Percentiles rank a stretch among this genome's conserved stretches.
phyloP scores from a whole-genome alignment of 139 green algal species.

The Zygnema cylindricum region DNA sequence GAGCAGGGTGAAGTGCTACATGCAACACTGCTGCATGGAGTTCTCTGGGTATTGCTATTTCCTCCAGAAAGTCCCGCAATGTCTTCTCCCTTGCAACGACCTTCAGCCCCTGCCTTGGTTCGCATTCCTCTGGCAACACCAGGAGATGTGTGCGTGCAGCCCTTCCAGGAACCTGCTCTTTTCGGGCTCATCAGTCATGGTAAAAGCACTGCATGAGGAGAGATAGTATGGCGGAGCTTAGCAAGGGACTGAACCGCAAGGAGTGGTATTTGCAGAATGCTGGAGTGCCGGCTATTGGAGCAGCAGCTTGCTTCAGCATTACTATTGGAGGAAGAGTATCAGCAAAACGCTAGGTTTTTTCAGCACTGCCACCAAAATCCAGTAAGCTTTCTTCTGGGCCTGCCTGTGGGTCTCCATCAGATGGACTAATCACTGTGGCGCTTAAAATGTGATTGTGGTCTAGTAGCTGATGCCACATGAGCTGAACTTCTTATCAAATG shows the following conservation, averaged over 20 bases:
- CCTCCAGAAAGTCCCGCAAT: too few relatives aligned
- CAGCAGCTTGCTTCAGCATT: background rate
- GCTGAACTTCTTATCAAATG: too few relatives aligned
- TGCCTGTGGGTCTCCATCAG: too few relatives aligned
- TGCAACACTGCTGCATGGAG: background rate
- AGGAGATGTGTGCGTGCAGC: background rate
- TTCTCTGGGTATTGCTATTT: background rate
- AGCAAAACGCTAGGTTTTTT: background rate
- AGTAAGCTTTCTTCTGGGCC: background rate
- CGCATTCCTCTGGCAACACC: background rate
- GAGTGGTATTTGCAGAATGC: background rate
- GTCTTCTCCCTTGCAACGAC: background rate
- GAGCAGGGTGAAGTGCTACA: background rate
- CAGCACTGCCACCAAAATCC: background rate
- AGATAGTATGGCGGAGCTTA: too few relatives aligned
- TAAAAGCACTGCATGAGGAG: too few relatives aligned
- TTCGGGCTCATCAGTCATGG: too few relatives aligned
- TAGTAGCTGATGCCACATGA: too few relatives aligned
- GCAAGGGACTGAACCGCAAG: background rate
- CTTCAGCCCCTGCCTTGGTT: background rate
- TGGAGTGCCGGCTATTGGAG: background rate
- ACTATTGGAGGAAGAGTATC: background rate
- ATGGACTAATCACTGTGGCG: too few relatives aligned
- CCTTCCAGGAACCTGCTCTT: background rate
- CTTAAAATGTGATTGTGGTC: too few relatives aligned